Percentiles rank a stretch among this genome's conserved stretches.
Evolutionary conservation across 2,329 filamentous ascomycete species (phyloP).

Genomic region (Diplodia scrobiculata): DNA sequence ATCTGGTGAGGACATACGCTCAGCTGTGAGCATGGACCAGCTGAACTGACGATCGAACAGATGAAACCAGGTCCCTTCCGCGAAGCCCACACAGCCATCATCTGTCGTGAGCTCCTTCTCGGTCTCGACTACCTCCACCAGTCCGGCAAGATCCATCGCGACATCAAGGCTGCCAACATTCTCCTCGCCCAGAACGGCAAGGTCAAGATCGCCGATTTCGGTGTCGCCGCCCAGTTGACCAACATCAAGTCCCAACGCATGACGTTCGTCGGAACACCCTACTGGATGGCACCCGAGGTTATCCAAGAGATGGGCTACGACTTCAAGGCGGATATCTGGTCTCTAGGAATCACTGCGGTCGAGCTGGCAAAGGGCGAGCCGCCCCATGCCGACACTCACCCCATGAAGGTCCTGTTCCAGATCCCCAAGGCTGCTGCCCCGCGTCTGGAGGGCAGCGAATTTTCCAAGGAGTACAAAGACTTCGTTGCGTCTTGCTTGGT

Average conservation of each 20-base stretch:
- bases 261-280: constrained; percentile 96
- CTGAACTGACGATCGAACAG: constrained; percentile 51
- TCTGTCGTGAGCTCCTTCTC: constrained; percentile 85
- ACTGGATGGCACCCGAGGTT: constrained; percentile 99
- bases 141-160: constrained; percentile 93
- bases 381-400: constrained; percentile 91
- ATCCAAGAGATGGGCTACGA: constrained; percentile 98
- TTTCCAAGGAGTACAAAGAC: constrained; percentile 89
- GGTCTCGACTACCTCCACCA: constrained; percentile 91
- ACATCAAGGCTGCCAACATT: constrained; percentile 95
- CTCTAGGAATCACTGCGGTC: constrained; percentile 88
- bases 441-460: constrained; percentile 74
- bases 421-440: constrained; percentile 91
- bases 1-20: constrained; percentile 56
- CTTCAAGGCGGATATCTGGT: constrained; percentile 98
- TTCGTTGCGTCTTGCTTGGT: constrained; percentile 88
- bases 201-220: constrained; percentile 96
- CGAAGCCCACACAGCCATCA: constrained; percentile 88
- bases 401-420: constrained; percentile 96
- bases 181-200: constrained; percentile 87
- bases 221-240: constrained; percentile 91
- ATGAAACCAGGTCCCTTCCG: constrained; percentile 86
- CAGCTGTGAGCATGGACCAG: not conserved
- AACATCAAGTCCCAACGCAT: constrained; percentile 98
- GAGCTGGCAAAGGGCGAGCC: constrained; percentile 91